Percentiles rank a stretch among this genome's conserved stretches.
phyloP scores from a whole-genome alignment of 2,329 filamentous ascomycete genomes.

The Trichoderma breve region DNA sequence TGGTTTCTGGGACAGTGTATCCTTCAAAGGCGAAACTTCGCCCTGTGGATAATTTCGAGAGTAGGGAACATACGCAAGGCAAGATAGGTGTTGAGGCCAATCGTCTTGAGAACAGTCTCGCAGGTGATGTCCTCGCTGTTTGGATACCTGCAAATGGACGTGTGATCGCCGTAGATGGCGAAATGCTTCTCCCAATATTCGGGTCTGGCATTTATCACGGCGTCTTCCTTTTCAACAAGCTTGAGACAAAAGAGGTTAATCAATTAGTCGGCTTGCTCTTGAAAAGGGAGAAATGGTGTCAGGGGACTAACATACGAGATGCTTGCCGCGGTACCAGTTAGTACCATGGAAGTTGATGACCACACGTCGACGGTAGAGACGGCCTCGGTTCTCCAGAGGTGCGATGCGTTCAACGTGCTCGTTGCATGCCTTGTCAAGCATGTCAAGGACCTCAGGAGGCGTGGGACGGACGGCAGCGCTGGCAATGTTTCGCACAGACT shows the following conservation, averaged over 20 bases:
- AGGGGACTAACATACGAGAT: background rate
- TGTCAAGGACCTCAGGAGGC: background rate
- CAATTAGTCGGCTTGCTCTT: background rate
- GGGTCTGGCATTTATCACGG: background rate
- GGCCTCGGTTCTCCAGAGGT: background rate
- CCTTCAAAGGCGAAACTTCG: background rate
- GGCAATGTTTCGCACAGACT: slow-evolving; percentile 10
- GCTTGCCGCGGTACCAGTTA: slow-evolving; percentile 6
- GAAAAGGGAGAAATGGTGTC: background rate
- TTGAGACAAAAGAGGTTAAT: background rate
- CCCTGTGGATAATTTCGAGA: background rate
- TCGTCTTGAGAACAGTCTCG: slow-evolving; percentile 12
- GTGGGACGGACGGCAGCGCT: background rate
- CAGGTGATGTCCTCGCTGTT: background rate
- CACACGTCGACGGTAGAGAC: slow-evolving; percentile 6
- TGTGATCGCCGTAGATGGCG: slow-evolving; percentile 12
- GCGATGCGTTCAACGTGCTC: background rate
- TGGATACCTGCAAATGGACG: slow-evolving; percentile 11
- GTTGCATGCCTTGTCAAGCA: slow-evolving; percentile 12
- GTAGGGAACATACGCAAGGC: slow-evolving; percentile 4
- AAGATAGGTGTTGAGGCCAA: slow-evolving; percentile 17
- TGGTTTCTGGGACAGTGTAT: background rate
- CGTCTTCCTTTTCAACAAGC: slow-evolving; percentile 9
- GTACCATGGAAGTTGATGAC: slow-evolving; percentile 14
- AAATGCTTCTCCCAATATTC: slow-evolving; percentile 17